Evolutionary conservation across 306 rosid species (phyloP), one percentile per base, ranked within the genome.

Genomic region (Cicer cuneatum): DNA sequence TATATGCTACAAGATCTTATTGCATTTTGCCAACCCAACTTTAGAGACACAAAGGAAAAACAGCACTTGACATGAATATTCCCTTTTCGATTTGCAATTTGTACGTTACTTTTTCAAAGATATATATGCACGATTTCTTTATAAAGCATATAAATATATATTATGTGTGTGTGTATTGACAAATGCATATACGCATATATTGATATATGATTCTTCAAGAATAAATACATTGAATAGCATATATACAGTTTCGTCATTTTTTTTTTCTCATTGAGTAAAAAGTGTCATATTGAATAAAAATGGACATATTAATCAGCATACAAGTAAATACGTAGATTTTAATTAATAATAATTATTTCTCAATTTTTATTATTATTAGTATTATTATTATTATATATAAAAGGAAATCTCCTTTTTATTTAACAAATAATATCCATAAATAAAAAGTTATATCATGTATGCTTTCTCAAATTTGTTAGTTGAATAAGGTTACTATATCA

Each of bases 31-130:
- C 80, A 71, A 72, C 38, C 68, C 77, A 53, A 73, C 83, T 60
- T 82, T 58, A 35, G 37, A 52, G 46, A 49, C 60, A 42, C 48
- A 82, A 2, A 52, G 62, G n/a, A 67, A 73, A 73, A 60, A 60
- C 68, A 43, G 40, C 64, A 73, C 75, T 77, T 51, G 73, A 41
- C 73, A 37, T 81, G 84, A 73, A 86, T 83, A 83, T 77, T 83
- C 82, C 59, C 72, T 65, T 75, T 68, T 58, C 63, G 78, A 72
- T 85, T 82, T 79, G 56, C 38, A 33, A n/a, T 74, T 63, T 72
- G 80, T 40, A 59, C 73, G 71, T 73, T 63, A 47, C 71, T 72
- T 80, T 74, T 71, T 72, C 38, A 11, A 42, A 49, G 66, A 51
- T 29, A 29, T 29, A 71, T 63, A 42, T 54, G 69, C 40, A 37